Base-by-base conservation (phyloP, 495 filamentous ascomycete genomes). In the Usnea hakonensis region DNA sequence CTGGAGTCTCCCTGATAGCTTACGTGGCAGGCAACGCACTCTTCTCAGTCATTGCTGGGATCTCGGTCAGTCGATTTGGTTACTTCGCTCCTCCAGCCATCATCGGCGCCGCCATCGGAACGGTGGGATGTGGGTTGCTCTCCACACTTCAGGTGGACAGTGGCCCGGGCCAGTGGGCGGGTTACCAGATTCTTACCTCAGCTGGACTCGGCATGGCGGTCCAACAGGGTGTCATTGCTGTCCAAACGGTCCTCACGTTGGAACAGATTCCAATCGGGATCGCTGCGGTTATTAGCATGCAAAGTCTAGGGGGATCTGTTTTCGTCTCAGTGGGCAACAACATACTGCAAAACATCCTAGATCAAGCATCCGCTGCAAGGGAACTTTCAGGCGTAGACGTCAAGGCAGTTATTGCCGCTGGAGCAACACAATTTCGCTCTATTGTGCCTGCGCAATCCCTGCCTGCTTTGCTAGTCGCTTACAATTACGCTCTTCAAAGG, bases 321-420 rank as follows among this genome's bases (percentile, higher is more conserved):
- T 87, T 87, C 67, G 79, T 89, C 58, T 80, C 78, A 4, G 81
- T 88, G 53, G 83, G 76, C 19, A 84, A 90, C 65, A 87, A 82
- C 60, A 78, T 90, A 55, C 86, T 90, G 58, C 75, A 78, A 35
- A 87, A 86, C 71, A 74, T 79, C 61, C 79, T 89, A 14, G 69
- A 83, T 40, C 65, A 74, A 55, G 78, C 80, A 35, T 74, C 87
- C 13, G 46, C 59, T 28, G 68, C 62, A 1, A 65, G 70, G 28
- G 64, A 75, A 68, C 65, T 77, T 33, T 83, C 84, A 0, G 74
- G 72, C 17, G 60, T 81, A 36, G 68, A 83, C 58, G 71, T 82
- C 8, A 21, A 41, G 1, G 46, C 75, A 30, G 73, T 88, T 2
- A 70, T 86, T 10, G 57, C 65, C 3, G 74, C 80, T 11, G 88